phyloP scores from a whole-genome alignment of 140 eudicot genomes.

The Stevia rebaudiana region DNA sequence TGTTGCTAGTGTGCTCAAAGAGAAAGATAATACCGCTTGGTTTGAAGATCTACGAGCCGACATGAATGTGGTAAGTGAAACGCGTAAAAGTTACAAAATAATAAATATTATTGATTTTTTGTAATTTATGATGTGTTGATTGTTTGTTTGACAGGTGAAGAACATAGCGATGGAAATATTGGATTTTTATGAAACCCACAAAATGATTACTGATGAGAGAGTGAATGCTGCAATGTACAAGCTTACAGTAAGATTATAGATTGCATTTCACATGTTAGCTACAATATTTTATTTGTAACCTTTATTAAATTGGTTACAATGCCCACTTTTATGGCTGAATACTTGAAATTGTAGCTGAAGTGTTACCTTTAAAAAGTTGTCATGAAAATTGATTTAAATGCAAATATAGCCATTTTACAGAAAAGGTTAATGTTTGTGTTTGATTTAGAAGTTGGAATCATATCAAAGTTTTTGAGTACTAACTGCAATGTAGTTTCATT shows the following conservation, averaged over 20 bases:
- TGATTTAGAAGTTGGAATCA: background rate
- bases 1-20: slow-evolving; percentile 80
- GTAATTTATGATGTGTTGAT: slow-evolving; percentile 5
- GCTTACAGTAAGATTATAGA: slow-evolving; percentile 45
- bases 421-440: background rate
- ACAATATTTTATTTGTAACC: slow-evolving; percentile 11
- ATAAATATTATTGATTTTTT: background rate
- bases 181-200: slow-evolving; percentile 85
- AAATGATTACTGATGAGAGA: slow-evolving; percentile 64
- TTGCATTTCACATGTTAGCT: background rate
- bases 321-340: slow-evolving; percentile 27
- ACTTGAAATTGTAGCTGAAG: slow-evolving; percentile 15
- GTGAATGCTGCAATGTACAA: slow-evolving; percentile 71
- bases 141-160: slow-evolving; percentile 59
- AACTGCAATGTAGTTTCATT: background rate
- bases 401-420: background rate
- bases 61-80: slow-evolving; percentile 72
- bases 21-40: slow-evolving; percentile 92
- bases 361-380: slow-evolving; percentile 7
- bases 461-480: background rate
- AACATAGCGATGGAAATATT: slow-evolving; percentile 94
- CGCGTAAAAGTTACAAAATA: background rate
- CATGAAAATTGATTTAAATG: slow-evolving; percentile 3
- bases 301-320: slow-evolving; percentile 23
- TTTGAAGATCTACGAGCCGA: slow-evolving; percentile 96